Evolutionary conservation across 352 stramenopile species (phyloP).

Genomic region (Pythium phragmitis): DNA sequence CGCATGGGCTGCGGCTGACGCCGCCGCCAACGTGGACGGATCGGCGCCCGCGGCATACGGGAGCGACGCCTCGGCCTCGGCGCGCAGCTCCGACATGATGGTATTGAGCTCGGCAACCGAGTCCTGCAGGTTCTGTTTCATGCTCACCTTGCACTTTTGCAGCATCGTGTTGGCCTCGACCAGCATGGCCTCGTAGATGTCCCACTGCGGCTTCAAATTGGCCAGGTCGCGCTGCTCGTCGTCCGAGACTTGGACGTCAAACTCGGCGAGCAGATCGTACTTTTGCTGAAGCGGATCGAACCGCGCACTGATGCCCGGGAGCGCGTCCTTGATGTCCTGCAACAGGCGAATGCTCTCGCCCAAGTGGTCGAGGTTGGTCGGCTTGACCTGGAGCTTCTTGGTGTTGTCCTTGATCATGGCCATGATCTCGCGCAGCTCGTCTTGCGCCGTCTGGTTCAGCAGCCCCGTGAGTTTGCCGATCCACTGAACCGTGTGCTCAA

Average conservation of each 20-base stretch:
- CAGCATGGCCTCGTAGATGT: constrained; percentile 84
- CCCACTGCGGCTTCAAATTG: constrained; percentile 76
- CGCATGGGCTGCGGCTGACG: constrained; percentile 44
- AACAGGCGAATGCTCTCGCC: constrained; percentile 90
- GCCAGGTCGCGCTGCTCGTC: constrained; percentile 78
- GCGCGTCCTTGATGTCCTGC: constrained; percentile 85
- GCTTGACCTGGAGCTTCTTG: constrained; percentile 79
- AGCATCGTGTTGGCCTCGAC: constrained; percentile 87
- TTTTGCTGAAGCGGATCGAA: constrained; percentile 88
- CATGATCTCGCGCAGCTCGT: constrained; percentile 86
- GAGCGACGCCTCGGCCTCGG: constrained; percentile 69
- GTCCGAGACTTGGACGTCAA: constrained; percentile 88
- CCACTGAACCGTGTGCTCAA: constrained; percentile 93
- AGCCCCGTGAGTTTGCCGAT: constrained; percentile 91
- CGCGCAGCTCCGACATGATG: constrained; percentile 79
- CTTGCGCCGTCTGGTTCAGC: constrained; percentile 89
- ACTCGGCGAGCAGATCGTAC: constrained; percentile 85
- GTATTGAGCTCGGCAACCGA: constrained; percentile 85
- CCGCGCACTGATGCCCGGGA: constrained; percentile 59
- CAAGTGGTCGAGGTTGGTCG: constrained; percentile 89
- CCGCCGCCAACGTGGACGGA: background rate
- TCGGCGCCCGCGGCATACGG: constrained; percentile 70
- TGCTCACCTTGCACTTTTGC: constrained; percentile 93
- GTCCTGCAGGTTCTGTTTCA: constrained; percentile 95
- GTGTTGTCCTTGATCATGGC: constrained; percentile 89